A percentile compares a stretch with the other conserved stretches of the same genome.
phyloP scores from a whole-genome alignment of 1,284 basidiomycete species.

The Moesziomyces antarcticus region DNA sequence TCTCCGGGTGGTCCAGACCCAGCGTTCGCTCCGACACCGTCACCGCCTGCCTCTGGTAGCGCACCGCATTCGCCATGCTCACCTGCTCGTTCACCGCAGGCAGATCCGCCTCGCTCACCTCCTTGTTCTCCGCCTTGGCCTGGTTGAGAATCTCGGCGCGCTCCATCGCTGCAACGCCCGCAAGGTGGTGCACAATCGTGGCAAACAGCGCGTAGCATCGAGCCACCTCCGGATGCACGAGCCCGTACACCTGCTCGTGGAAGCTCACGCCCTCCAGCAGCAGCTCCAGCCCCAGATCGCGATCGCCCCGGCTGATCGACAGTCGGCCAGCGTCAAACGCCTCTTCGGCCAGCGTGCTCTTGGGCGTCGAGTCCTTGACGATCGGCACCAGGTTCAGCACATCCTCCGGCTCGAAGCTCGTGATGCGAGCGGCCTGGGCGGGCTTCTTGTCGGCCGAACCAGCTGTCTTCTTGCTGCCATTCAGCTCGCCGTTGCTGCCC shows the following conservation, averaged over 20 bases:
- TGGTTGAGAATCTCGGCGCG: conserved; percentile 45
- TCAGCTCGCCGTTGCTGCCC: conserved; percentile 35
- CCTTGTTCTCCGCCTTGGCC: conserved; percentile 52
- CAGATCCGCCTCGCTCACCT: conserved; percentile 46
- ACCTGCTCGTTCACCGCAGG: conserved; percentile 65
- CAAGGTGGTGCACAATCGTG: conserved; percentile 69
- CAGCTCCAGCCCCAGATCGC: conserved; percentile 72
- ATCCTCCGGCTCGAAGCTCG: conserved; percentile 71
- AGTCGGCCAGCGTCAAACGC: conserved; percentile 72
- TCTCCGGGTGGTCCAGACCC: conserved; percentile 72
- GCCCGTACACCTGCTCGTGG: conserved; percentile 73
- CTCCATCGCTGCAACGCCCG: conserved; percentile 44
- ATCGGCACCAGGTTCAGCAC: conserved; percentile 72
- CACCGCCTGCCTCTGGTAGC: conserved; percentile 72
- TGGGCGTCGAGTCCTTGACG: conserved; percentile 71
- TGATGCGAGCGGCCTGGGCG: conserved; percentile 53
- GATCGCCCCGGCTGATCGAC: conserved; percentile 71
- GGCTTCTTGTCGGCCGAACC: conserved; percentile 24
- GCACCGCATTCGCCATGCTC: conserved; percentile 69
- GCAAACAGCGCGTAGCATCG: conserved; percentile 72
- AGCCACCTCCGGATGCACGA: conserved; percentile 73
- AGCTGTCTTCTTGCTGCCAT: conserved; percentile 39
- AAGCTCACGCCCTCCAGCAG: conserved; percentile 72
- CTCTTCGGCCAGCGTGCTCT: conserved; percentile 72
- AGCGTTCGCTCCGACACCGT: conserved; percentile 73